Percentiles rank a stretch among this genome's conserved stretches.
Evolutionary conservation across 1,284 basidiomycete species (phyloP).

Genomic region (Ceratobasidium sp.): DNA sequence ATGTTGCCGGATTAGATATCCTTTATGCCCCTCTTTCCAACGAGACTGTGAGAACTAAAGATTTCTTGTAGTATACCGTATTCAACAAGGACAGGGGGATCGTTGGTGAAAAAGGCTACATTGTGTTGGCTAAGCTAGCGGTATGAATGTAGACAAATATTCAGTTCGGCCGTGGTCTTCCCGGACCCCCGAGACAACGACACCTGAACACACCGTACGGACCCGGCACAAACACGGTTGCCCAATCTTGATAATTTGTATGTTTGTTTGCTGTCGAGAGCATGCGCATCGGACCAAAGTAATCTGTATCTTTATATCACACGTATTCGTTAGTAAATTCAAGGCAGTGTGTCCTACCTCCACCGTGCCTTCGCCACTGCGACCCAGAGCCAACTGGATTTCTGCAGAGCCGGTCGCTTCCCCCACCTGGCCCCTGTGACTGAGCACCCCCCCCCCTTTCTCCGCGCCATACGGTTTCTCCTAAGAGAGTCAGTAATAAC

Average conservation of each 20-base stretch:
- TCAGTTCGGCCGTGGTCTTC: too few species aligned
- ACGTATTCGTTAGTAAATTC: neutral
- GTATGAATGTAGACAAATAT: too few species aligned
- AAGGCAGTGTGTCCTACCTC: neutral
- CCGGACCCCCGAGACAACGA: too few species aligned
- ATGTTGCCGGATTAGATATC: too few species aligned
- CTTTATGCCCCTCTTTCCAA: too few species aligned
- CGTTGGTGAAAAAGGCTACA: constrained; percentile 48
- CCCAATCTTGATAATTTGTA: neutral
- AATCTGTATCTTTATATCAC: constrained; percentile 33
- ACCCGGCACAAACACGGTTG: neutral
- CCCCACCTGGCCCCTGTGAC: neutral
- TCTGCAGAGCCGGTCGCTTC: neutral
- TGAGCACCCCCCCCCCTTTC: neutral
- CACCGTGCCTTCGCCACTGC: neutral
- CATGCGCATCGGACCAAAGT: neutral
- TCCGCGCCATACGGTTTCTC: too few species aligned
- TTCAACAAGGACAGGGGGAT: constrained; percentile 46
- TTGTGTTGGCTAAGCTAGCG: constrained; percentile 43
- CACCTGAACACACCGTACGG: neutral
- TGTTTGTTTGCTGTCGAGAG: too few species aligned
- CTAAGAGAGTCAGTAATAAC: too few species aligned
- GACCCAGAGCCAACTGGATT: neutral
- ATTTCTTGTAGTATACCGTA: constrained; percentile 45
- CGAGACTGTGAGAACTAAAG: too few species aligned